phyloP scores from a whole-genome alignment of 148 eudicot species.

The Chenopodium formosanum region DNA sequence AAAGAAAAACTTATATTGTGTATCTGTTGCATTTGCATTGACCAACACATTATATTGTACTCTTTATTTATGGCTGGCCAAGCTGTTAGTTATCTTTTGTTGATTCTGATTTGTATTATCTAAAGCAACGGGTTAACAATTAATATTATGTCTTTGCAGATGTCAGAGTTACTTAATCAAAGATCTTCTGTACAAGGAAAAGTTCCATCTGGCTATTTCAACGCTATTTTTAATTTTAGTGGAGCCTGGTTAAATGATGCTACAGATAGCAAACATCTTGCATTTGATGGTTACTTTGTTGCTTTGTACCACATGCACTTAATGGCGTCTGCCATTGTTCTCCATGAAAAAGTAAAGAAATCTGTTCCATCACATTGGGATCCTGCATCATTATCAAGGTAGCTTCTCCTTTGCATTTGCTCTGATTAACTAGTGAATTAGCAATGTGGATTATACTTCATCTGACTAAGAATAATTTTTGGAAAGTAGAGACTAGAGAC shows the following conservation, averaged over 20 bases:
- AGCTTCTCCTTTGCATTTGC: constrained; percentile 19
- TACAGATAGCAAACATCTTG: constrained; percentile 72
- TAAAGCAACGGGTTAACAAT: constrained; percentile 10
- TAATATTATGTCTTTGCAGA: constrained; percentile 46
- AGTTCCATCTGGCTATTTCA: constrained; percentile 92
- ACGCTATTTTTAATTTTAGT: constrained; percentile 74
- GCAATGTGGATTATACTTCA: background rate
- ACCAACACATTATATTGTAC: background rate
- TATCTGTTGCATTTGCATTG: background rate
- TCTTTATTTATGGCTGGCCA: background rate
- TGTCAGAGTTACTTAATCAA: constrained; percentile 94
- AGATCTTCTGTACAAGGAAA: constrained; percentile 78
- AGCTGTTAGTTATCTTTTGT: background rate
- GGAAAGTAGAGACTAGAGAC: background rate
- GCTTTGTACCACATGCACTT: constrained; percentile 79
- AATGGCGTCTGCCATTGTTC: constrained; percentile 70
- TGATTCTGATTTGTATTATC: background rate
- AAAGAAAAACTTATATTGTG: background rate
- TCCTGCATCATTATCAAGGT: constrained; percentile 85
- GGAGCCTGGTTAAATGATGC: constrained; percentile 91
- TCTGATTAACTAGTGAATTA: background rate
- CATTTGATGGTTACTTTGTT: constrained; percentile 91
- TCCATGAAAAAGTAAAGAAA: constrained; percentile 74
- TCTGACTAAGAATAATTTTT: background rate
- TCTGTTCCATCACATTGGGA: constrained; percentile 94